Evolutionary conservation across 2,329 filamentous ascomycete genomes (phyloP), one percentile per base, ranked within the genome.

Genomic region (Colletotrichum tropicicola): DNA sequence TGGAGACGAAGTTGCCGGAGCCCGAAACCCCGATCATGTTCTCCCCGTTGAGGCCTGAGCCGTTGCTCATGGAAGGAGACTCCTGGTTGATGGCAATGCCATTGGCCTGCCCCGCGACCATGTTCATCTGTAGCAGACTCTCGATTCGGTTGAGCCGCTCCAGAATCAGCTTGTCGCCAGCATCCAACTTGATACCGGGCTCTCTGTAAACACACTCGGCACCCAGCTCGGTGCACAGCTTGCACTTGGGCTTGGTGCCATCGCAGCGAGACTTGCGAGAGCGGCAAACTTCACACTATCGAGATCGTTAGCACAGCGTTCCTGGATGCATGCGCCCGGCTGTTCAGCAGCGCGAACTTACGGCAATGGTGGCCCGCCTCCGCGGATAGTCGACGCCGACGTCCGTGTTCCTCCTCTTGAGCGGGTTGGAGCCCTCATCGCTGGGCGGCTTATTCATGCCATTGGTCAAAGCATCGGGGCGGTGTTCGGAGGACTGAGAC

Each of bases 161-260:
- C 37, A 96, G 80, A 66, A 96, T 96, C 60, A 96, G 83, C 79
- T 94, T 95, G 81, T 95, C 92, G 69, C 92, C 92, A 35, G 92
- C 92, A 75, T 96, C 92, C 9, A 96, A 86, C 79, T 96, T 96
- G 81, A 95, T 92, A 3, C 92, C 92, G 6, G 92, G 92, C 75
- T 96, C 92, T 68, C 92, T 87, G 76, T 96, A 96, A 69, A 94
- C 86, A 77, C 92, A 96, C 68, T 95, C 91, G 45, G 92, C 92
- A 58, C 92, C 91, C 41, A 95, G 82, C 74, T 95, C 92, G 9
- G 90, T 89, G 78, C 92, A 96, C 35, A 96, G 88, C 76, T 93
- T 91, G 80, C 92, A 96, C 77, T 94, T 95, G 45, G 92, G 92
- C 70, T 92, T 89, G 9, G 86, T 91, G 57, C 92, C 92, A 75